phyloP scores from a whole-genome alignment of 768 basidiomycete species.

The Boletus reticulatus region DNA sequence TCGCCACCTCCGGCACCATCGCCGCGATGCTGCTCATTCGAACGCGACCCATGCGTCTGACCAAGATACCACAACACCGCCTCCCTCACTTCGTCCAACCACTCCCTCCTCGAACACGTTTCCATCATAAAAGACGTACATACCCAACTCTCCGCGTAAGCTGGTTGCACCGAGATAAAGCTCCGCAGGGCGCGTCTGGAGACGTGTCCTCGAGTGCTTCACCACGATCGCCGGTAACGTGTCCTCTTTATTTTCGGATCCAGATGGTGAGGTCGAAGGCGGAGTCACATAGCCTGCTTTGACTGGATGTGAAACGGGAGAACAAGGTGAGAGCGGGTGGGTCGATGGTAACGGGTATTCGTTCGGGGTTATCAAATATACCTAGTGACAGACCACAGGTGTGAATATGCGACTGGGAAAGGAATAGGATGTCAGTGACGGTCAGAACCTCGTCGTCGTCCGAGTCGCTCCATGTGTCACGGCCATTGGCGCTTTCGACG shows the following conservation, averaged over 20 bases:
- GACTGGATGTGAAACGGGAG: constrained; percentile 9
- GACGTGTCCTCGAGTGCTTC: constrained; percentile 7
- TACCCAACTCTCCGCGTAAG: constrained; percentile 28
- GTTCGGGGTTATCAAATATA: constrained; percentile 34
- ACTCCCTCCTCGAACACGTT: constrained; percentile 50
- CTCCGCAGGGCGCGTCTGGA: constrained; percentile 46
- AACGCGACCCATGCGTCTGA: not conserved
- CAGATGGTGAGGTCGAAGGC: not conserved
- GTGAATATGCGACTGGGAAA: not conserved
- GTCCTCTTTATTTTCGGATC: not conserved
- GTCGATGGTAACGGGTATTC: constrained; percentile 33
- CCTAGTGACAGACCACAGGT: constrained; percentile 18
- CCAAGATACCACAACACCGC: constrained; percentile 35
- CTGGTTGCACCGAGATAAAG: constrained; percentile 42
- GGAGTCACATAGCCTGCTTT: constrained; percentile 8
- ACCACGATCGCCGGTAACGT: constrained; percentile 10
- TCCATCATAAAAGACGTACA: constrained; percentile 40
- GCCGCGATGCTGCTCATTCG: not conserved
- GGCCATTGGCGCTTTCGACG: not conserved
- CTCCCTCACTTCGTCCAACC: constrained; percentile 43
- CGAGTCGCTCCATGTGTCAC: not conserved
- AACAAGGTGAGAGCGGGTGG: constrained; percentile 23
- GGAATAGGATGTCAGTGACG: not conserved
- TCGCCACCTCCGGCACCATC: not conserved
- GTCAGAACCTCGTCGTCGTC: constrained; percentile 3